Evolutionary conservation across 2,329 filamentous ascomycete species (phyloP), one percentile per base, ranked within the genome.

Genomic region (Penicillium sumatraense): DNA sequence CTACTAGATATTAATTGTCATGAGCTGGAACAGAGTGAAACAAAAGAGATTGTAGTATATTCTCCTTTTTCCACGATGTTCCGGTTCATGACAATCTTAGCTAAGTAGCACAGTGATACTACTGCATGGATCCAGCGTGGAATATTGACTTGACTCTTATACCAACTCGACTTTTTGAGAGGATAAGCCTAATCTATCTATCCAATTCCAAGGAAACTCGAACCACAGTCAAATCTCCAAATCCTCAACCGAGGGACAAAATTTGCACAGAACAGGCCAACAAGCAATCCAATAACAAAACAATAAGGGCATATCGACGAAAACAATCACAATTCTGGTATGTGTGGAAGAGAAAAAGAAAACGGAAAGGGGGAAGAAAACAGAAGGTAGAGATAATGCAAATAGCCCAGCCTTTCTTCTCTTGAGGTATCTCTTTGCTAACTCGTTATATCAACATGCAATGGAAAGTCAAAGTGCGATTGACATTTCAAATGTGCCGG

Each of bases 381-480:
- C 18, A 38, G n/a, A 18, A 36, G n/a, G 35, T 8, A 54, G 24
- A 55, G 40, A 48, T 46, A 50, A 60, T 59, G 53, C 59, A 63
- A 31, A 62, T 61, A 51, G 41, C 60, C 58, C 58, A 38, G 58
- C 60, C 56, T 59, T 59, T 62, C 57, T 61, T 29, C 58, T 62
- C 56, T 44, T 54, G 53, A 65, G 62, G 63, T 64, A 65, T 65
- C 62, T 64, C 55, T 63, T 63, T 63, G 63, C 61, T 65, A 64
- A 65, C 58, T 60, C 51, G 61, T 64, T 56, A 64, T 57, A 63
- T 65, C 54, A 57, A 63, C 60, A 65, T 64, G 63, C 58, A 64
- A 51, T 56, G 51, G 47, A 42, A 44, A 56, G 57, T 44, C 41
- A 36, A 14, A 62, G 53, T 52, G 54, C 40, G 33, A 54, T 56